Base-by-base conservation (phyloP, 805 yeast species). In the Lipomyces kockii region DNA sequence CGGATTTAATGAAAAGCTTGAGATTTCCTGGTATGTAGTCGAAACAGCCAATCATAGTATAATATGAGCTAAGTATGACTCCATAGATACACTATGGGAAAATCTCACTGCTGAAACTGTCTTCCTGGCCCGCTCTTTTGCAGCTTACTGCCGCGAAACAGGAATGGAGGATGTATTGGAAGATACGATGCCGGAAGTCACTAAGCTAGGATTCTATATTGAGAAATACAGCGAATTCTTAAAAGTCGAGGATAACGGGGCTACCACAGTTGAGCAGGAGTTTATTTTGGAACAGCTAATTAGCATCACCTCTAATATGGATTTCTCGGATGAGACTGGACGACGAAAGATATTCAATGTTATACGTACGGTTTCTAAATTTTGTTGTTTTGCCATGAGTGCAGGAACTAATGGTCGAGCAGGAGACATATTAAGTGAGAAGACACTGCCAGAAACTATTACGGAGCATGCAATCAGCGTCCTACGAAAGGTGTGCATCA, bases 281-380 rank as follows among this genome's bases (percentile, higher is more conserved):
- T 92, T 87, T 75, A 85, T 92, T 58, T 83, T 92, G 54, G 86
- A 87, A 66, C 97, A 95, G 77, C 77, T 94, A 25, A 76, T 94
- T 51, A 77, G 80, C 9, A 84, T 91, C 34, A 88, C 93, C 0
- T 84, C 84, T 35, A 85, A 85, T 51, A 89, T 89, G 75, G 98
- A 95, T 76, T 92, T 86, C 74, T 89, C 92, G 73, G 98, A 95
- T 80, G 97, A 93, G 77, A 85, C 90, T 58, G 97, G 98, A 25
- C 85, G 97, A 75, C 84, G 97, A 76, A 86, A 87, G 57, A 86
- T 92, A 86, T 79, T 90, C 52, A 83, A 81, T 37, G 82, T 86
- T 1, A 78, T 88, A 3, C 82, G 91, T 22, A 63, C 43, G 64
- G 27, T 27, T n/a, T 3, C 3, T 25, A 1, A 17, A 9, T 29